phyloP scores from a whole-genome alignment of 495 filamentous ascomycete genomes.

The Tuber aestivum region DNA sequence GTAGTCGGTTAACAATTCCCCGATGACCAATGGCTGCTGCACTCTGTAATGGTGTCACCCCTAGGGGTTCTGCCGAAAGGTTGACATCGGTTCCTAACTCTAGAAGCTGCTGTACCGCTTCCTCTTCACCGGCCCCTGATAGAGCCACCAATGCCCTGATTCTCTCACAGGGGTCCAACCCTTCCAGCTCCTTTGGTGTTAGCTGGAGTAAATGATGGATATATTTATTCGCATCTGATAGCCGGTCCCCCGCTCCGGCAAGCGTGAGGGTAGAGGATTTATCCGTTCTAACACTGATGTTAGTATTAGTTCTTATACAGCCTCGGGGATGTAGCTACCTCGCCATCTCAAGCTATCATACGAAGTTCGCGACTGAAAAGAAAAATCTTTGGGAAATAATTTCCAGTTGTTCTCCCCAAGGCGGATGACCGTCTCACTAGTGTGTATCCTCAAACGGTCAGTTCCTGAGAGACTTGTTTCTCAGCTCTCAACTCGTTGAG shows the following conservation, averaged over 20 bases:
- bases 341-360: not conserved
- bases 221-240: not conserved
- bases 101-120: not conserved
- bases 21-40: not conserved
- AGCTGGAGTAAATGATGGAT: not conserved
- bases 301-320: not conserved
- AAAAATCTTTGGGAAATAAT: not conserved
- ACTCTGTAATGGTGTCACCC: slow-evolving; percentile 12
- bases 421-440: not conserved
- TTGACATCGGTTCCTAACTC: slow-evolving; percentile 3
- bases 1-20: not conserved
- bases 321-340: not conserved
- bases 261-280: not conserved
- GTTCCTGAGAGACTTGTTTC: not conserved
- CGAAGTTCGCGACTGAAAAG: not conserved
- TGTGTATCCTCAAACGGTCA: not conserved
- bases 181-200: not conserved
- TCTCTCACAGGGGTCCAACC: not conserved
- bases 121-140: not conserved
- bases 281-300: not conserved
- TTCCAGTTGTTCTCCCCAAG: not conserved
- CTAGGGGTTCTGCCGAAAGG: not conserved
- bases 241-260: not conserved
- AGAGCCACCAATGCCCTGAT: not conserved
- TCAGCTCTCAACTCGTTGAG: not conserved